These are phyloP conservation scores for Aspergillus hancockii DNA, from an alignment of 495 filamentous ascomycete species.

Conservation along the genomic window DNA sequence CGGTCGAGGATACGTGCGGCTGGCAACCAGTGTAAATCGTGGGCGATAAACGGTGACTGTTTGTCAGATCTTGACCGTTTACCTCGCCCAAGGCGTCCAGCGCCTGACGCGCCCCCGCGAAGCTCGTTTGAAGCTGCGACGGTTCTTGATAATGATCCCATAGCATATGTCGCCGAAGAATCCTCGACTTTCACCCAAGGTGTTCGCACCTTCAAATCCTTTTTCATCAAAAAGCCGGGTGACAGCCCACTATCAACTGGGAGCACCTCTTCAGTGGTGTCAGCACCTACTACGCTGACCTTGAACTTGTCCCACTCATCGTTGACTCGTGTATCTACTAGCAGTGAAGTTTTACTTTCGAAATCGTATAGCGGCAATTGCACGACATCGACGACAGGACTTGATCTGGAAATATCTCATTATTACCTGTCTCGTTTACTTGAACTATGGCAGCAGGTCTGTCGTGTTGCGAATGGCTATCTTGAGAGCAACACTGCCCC, in stretches of 20 bases:
- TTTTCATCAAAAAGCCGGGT: conserved; percentile 34
- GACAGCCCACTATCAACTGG: conserved; percentile 32
- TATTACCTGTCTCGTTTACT: conserved; percentile 15
- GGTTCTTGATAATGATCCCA: conserved; percentile 23
- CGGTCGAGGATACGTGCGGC: conserved; percentile 14
- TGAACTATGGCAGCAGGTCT: conserved; percentile 40
- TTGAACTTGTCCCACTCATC: conserved; percentile 20
- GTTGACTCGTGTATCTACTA: conserved; percentile 15
- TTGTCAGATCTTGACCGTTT: conserved; percentile 11
- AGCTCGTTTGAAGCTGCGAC: conserved; percentile 24
- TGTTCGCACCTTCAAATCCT: conserved; percentile 37
- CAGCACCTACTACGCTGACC: conserved; percentile 14
- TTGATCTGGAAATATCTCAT: neutral
- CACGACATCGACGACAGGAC: neutral
- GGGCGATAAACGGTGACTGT: conserved; percentile 16
- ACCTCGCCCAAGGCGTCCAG: conserved; percentile 14
- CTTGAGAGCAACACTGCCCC: conserved; percentile 12
- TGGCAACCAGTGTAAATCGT: conserved; percentile 19
- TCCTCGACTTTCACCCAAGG: conserved; percentile 33
- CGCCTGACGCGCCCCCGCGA: conserved; percentile 14
- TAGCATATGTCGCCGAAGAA: conserved; percentile 24
- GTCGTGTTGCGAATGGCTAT: conserved; percentile 21
- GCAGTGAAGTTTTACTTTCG: conserved; percentile 8
- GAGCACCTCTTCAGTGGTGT: conserved; percentile 12
- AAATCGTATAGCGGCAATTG: conserved; percentile 4